Conservation (phyloP, 2,329 filamentous ascomycete species). For the Colletotrichum sp. region DNA sequence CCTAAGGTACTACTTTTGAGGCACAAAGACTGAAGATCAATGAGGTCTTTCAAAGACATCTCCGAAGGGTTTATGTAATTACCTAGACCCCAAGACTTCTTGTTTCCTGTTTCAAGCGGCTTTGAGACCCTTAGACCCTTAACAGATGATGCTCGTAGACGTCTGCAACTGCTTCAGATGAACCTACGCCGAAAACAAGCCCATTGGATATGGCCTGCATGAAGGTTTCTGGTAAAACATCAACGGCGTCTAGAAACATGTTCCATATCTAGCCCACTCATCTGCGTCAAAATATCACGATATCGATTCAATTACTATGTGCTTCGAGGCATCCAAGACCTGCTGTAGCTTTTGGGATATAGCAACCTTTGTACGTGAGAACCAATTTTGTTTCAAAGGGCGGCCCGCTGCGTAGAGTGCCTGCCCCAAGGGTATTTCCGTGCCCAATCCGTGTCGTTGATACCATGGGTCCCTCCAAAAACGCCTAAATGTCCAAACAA, state of each 20-base stretch:
- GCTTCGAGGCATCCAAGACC: not conserved
- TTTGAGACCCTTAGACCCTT: not conserved
- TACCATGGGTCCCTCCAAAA: not conserved
- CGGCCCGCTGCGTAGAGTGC: not conserved
- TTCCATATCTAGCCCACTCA: not conserved
- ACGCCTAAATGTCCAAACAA: not conserved
- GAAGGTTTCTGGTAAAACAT: not conserved
- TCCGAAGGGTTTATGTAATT: not conserved
- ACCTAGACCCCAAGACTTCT: not conserved
- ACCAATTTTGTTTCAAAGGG: constrained; percentile 4
- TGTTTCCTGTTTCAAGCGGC: not conserved
- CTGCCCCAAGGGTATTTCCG: constrained; percentile 17
- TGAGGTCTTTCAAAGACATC: not conserved
- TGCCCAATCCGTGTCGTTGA: constrained; percentile 1
- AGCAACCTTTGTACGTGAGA: not conserved
- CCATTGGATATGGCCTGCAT: not conserved
- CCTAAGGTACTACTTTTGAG: not conserved
- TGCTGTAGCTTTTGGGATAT: not conserved
- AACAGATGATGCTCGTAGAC: not conserved
- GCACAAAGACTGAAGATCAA: not conserved
- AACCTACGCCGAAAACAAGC: not conserved
- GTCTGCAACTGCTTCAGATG: not conserved
- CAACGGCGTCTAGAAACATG: not conserved
- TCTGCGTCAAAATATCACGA: not conserved
- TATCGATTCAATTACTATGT: not conserved